A percentile compares a stretch with the other conserved stretches of the same genome.
These are phyloP conservation scores for Breynia disticha DNA, from an alignment of 441 rosid genomes.

Conservation along the genomic window DNA sequence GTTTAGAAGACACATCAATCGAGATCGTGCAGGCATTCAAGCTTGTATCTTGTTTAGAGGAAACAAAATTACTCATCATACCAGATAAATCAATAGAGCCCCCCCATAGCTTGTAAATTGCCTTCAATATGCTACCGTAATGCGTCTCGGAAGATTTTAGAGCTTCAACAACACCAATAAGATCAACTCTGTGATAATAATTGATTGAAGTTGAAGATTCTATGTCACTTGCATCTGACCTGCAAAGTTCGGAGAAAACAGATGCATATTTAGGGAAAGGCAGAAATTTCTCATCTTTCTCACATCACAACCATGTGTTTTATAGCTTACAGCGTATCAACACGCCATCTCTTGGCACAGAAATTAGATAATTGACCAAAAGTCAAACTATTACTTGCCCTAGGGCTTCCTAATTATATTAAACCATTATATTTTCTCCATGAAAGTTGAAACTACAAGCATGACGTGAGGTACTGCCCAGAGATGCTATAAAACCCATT, in stretches of 20 bases:
- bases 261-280: slow-evolving; percentile 17
- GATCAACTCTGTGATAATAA: slow-evolving; percentile 59
- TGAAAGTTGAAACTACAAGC: too few species aligned
- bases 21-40: slow-evolving; percentile 17
- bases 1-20: slow-evolving; percentile 25
- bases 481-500: too few species aligned
- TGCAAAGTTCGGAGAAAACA: slow-evolving; percentile 31
- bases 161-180: slow-evolving; percentile 46
- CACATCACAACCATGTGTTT: too few species aligned
- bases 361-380: too few species aligned
- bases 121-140: slow-evolving; percentile 45
- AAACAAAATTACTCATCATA: slow-evolving; percentile 25
- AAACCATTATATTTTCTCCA: too few species aligned
- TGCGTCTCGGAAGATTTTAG: slow-evolving; percentile 44
- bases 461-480: too few species aligned
- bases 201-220: slow-evolving; percentile 31
- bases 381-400: too few species aligned
- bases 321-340: too few species aligned
- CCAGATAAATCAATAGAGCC: slow-evolving; percentile 29
- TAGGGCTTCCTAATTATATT: too few species aligned
- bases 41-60: slow-evolving; percentile 24
- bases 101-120: slow-evolving; percentile 59
- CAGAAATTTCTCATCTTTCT: too few species aligned
- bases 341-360: too few species aligned
- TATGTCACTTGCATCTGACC: slow-evolving; percentile 55